phyloP scores from a whole-genome alignment of 2,329 filamentous ascomycete species.

The Sordariomycetes sp. region DNA sequence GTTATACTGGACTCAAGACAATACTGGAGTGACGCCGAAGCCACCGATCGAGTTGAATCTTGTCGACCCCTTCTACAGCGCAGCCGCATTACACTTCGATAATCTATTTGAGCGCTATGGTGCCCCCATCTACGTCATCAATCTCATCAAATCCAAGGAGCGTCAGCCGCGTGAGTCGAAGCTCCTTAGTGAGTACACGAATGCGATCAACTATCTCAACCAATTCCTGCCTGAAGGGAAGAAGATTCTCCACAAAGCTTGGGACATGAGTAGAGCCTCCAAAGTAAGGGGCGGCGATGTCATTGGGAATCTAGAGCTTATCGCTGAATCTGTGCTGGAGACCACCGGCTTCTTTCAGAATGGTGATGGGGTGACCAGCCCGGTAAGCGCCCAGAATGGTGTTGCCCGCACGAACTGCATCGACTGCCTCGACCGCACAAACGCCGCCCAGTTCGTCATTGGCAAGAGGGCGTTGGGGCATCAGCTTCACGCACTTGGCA shows the following conservation, averaged over 20 bases:
- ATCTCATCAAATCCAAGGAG: conserved; percentile 84
- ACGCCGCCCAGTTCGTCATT: conserved; percentile 96
- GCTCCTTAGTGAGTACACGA: conserved; percentile 76
- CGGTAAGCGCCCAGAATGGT: conserved; percentile 71
- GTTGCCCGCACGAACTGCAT: conserved; percentile 96
- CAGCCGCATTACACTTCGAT: conserved; percentile 90
- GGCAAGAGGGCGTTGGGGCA: conserved; percentile 88
- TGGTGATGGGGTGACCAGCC: conserved; percentile 59
- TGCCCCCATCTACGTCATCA: conserved; percentile 82
- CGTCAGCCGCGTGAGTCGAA: conserved; percentile 87
- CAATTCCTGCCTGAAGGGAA: conserved; percentile 79
- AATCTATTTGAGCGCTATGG: conserved; percentile 91
- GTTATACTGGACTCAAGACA: conserved; percentile 95
- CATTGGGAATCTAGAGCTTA: conserved; percentile 80
- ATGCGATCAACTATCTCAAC: conserved; percentile 84
- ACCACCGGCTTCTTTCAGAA: conserved; percentile 94
- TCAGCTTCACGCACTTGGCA: conserved; percentile 83
- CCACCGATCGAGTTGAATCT: conserved; percentile 92
- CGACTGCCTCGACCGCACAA: conserved; percentile 93
- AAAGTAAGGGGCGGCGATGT: conserved; percentile 91
- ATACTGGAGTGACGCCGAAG: conserved; percentile 88
- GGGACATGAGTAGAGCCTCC: conserved; percentile 95
- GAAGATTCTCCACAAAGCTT: conserved; percentile 88
- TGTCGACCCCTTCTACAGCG: conserved; percentile 92
- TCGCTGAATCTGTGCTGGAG: conserved; percentile 77